Percentiles rank a stretch among this genome's conserved stretches.
Conservation (phyloP, 2,329 filamentous ascomycete genomes). For the Pseudopithomyces chartarum region DNA sequence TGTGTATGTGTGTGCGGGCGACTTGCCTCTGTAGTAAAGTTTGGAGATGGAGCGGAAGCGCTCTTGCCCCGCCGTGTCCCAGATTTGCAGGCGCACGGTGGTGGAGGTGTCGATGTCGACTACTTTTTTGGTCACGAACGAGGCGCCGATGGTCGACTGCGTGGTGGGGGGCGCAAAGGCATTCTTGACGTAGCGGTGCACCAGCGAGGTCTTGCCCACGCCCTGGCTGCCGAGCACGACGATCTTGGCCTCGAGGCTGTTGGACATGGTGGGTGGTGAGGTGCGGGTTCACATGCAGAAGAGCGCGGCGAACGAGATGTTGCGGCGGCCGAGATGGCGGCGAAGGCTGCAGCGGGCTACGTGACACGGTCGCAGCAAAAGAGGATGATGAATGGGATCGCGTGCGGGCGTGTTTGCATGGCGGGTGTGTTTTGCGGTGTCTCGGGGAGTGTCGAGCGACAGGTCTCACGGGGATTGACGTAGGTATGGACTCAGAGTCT, state of each 20-base stretch:
- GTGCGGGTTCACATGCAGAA: neutral
- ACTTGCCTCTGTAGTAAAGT: slow-evolving; percentile 79
- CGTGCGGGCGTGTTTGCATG: slow-evolving; percentile 35
- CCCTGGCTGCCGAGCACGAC: slow-evolving; percentile 80
- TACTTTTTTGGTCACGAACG: slow-evolving; percentile 68
- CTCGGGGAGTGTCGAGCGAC: slow-evolving; percentile 12
- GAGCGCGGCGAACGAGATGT: neutral
- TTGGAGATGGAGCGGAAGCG: slow-evolving; percentile 92
- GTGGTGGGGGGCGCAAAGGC: slow-evolving; percentile 65
- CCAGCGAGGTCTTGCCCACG: slow-evolving; percentile 79
- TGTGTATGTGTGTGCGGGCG: neutral
- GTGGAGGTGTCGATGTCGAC: slow-evolving; percentile 82
- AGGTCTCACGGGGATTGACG: slow-evolving; percentile 20
- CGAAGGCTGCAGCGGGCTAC: slow-evolving; percentile 9
- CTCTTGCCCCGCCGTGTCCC: slow-evolving; percentile 96
- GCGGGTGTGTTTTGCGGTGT: slow-evolving; percentile 23
- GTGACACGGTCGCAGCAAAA: slow-evolving; percentile 14
- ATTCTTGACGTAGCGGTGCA: slow-evolving; percentile 77
- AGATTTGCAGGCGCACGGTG: slow-evolving; percentile 88
- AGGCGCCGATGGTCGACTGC: slow-evolving; percentile 56
- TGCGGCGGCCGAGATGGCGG: neutral
- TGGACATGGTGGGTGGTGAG: slow-evolving; percentile 26
- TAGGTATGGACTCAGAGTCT: slow-evolving; percentile 15
- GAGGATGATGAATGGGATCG: slow-evolving; percentile 22
- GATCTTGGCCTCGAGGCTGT: slow-evolving; percentile 78